Conservation (phyloP, 257 asterid genomes). For the Handroanthus guayacan region DNA sequence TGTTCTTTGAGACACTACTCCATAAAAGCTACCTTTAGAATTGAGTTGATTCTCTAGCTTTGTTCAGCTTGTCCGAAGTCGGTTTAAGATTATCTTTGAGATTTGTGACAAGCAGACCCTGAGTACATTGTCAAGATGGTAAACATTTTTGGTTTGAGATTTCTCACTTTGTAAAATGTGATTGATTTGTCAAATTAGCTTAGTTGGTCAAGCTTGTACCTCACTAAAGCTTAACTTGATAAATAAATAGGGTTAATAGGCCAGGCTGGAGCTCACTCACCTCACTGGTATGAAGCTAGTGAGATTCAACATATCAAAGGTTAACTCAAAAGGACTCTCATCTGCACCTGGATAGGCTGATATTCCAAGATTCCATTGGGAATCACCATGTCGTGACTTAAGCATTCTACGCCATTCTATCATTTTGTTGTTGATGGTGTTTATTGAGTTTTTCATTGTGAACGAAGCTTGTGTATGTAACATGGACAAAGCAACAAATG, state of each 20-base stretch:
- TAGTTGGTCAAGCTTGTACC: neutral
- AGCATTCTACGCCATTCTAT: neutral
- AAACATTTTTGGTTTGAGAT: neutral
- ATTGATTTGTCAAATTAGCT: neutral
- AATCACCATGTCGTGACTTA: neutral
- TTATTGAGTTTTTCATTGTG: slow-evolving; percentile 19
- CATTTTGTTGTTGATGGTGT: neutral
- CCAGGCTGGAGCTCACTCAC: neutral
- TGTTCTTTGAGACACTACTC: neutral
- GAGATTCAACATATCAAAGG: neutral
- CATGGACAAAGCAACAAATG: neutral
- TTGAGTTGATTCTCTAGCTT: neutral
- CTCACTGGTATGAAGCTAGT: neutral
- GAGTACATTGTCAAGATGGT: slow-evolving; percentile 2
- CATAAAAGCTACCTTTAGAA: too few relatives aligned
- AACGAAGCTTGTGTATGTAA: neutral
- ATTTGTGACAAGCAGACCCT: slow-evolving; percentile 45
- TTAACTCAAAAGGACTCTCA: neutral
- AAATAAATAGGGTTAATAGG: neutral
- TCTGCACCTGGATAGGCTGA: neutral
- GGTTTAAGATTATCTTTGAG: slow-evolving; percentile 28
- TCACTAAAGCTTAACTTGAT: neutral
- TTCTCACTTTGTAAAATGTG: neutral
- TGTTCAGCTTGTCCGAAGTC: neutral
- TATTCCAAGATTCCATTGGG: neutral